These are phyloP conservation scores for Euphorbia lathyris DNA, from an alignment of 345 rosid species.

Conservation along the genomic window DNA sequence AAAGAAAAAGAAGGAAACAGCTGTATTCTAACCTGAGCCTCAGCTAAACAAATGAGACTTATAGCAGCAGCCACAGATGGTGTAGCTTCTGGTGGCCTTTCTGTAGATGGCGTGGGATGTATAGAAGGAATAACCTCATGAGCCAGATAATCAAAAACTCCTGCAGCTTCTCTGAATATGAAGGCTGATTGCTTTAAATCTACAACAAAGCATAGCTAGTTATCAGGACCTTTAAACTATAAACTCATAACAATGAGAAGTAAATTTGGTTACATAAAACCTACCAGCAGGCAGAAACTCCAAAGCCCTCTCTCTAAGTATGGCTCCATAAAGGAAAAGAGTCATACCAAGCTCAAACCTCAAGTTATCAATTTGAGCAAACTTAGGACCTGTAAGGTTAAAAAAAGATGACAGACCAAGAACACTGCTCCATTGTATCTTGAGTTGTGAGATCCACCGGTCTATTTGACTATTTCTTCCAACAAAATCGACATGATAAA, in stretches of 20 bases:
- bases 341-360: slow-evolving; percentile 65
- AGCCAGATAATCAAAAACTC: slow-evolving; percentile 61
- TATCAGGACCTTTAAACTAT: slow-evolving; percentile 5
- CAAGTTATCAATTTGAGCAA: slow-evolving; percentile 52
- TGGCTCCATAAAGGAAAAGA: slow-evolving; percentile 52
- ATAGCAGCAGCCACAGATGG: slow-evolving; percentile 45
- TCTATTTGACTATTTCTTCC: slow-evolving; percentile 31
- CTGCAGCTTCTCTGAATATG: slow-evolving; percentile 74
- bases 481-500: slow-evolving; percentile 41
- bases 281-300: slow-evolving; percentile 57
- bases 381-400: slow-evolving; percentile 52
- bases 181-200: slow-evolving; percentile 57
- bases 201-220: slow-evolving; percentile 21
- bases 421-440: slow-evolving; percentile 69
- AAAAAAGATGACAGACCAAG: slow-evolving; percentile 47
- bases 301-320: slow-evolving; percentile 65
- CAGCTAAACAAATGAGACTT: slow-evolving; percentile 75
- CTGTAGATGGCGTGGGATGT: slow-evolving; percentile 34
- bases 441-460: slow-evolving; percentile 45
- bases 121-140: slow-evolving; percentile 50
- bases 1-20: slow-evolving; percentile 2
- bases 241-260: neutral
- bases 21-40: slow-evolving; percentile 59
- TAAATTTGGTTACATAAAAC: slow-evolving; percentile 1
- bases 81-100: slow-evolving; percentile 62